Evolutionary conservation across 805 yeast species (phyloP), one percentile per base, ranked within the genome.

Genomic region (Nakazawaea ambrosiae): DNA sequence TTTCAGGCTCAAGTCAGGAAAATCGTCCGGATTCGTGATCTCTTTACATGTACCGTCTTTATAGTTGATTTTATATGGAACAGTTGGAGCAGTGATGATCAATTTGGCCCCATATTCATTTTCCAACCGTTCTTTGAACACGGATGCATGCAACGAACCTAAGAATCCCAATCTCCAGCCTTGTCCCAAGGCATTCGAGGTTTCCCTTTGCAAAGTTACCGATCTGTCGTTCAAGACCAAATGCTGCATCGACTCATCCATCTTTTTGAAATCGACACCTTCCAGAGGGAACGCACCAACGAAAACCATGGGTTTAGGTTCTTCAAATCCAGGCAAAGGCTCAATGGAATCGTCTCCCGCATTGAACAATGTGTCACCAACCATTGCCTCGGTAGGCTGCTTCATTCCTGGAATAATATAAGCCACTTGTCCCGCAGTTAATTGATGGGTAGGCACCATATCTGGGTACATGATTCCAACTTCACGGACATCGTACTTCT

Each of bases 221-320:
- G 96, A 81, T 49, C 97, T 74, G 54, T 90, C 98, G 55, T 90
- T 90, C 41, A 92, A 65, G 5, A 90, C 95, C 45, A 90, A 66
- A 51, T 87, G 88, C 49, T 81, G 85, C 58, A 90, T 77, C 55
- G 88, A 81, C 49, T 92, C 97, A 52, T 92, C 95, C 66, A 90
- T 69, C 20, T 74, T 81, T 43, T 84, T 83, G 57, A 90, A 90
- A 50, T 90, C 96, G 0, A 81, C 72, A 4, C 96, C 96, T 51
- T 90, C 96, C 0, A 96, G 92, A 0, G 98, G 97, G 49, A 87
- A 90, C 0, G 97, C 98, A 11, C 97, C 97, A 34, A 90, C 94
- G 56, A 90, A 92, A 7, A 90, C 97, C 97, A 92, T 92, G 1
- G 97, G 96, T 57, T 92, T 89, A 1, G 95, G 89, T 50, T 87